Conservation (phyloP, 2,329 filamentous ascomycete species). For the Colletotrichum orbiculare region DNA sequence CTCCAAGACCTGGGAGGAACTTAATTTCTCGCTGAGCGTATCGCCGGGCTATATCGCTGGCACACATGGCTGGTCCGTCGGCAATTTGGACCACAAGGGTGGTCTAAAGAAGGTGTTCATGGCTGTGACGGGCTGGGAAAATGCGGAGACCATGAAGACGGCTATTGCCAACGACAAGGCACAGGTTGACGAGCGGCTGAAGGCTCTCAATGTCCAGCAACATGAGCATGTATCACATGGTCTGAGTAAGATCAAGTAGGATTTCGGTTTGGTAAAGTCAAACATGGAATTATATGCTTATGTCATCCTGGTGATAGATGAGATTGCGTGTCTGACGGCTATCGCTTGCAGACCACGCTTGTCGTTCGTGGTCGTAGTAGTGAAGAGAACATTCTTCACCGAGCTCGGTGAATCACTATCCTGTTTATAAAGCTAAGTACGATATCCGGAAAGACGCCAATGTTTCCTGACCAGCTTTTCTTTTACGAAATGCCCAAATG, state of each 20-base stretch:
- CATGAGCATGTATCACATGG: not conserved
- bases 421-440: no score
- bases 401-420: no score
- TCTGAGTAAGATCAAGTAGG: not conserved
- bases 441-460: no score
- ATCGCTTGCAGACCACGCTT: no score
- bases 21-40: not conserved
- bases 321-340: no score
- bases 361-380: no score
- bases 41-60: not conserved
- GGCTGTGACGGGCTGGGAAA: conserved; percentile 10
- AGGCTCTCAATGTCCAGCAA: conserved; percentile 5
- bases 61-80: not conserved
- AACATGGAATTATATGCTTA: no score
- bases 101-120: conserved; percentile 10
- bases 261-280: not conserved
- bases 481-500: no score
- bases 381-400: no score
- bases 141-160: not conserved
- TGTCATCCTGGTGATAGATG: no score
- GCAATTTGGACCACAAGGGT: not conserved
- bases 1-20: not conserved
- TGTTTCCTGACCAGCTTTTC: no score
- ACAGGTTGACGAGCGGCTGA: not conserved
- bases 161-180: conserved; percentile 5